These are phyloP conservation scores for Hirsutella rhossiliensis DNA, from an alignment of 2,329 filamentous ascomycete genomes.

Conservation along the genomic window DNA sequence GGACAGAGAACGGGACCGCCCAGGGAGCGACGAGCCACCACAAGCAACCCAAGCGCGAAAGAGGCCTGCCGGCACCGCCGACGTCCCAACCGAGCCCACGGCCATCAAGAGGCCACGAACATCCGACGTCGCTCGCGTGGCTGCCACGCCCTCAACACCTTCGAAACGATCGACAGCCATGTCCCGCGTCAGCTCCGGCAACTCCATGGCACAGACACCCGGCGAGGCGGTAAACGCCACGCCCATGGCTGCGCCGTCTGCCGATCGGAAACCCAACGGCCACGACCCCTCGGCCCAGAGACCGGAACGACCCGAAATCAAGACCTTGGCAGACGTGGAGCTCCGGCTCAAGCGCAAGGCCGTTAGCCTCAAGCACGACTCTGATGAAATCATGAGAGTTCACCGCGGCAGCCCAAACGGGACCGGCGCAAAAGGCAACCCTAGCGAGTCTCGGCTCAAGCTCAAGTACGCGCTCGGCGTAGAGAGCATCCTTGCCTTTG, in stretches of 20 bases:
- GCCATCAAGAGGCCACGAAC: constrained; percentile 30
- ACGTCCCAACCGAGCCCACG: constrained; percentile 21
- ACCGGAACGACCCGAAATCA: constrained; percentile 10
- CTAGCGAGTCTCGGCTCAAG: constrained; percentile 23
- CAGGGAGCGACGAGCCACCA: constrained; percentile 28
- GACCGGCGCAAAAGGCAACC: constrained; percentile 9
- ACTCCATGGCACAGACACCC: constrained; percentile 39
- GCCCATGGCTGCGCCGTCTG: constrained; percentile 12
- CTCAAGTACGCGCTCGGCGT: constrained; percentile 30
- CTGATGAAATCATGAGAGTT: constrained; percentile 29
- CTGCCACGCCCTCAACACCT: constrained; percentile 34
- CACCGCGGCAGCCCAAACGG: constrained; percentile 10
- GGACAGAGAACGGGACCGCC: constrained; percentile 16
- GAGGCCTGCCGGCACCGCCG: constrained; percentile 28
- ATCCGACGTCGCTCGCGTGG: constrained; percentile 24
- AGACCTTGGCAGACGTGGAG: constrained; percentile 22
- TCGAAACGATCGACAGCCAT: constrained; percentile 38
- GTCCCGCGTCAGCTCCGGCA: constrained; percentile 41
- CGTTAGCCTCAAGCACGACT: constrained; percentile 40
- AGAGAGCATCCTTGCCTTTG: constrained; percentile 40
- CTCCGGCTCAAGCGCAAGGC: constrained; percentile 27
- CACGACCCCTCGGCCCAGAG: constrained; percentile 15
- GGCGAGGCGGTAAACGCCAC: constrained; percentile 27
- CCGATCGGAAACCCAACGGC: constrained; percentile 19
- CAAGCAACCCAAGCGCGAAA: constrained; percentile 29